Evolutionary conservation across 495 filamentous ascomycete genomes (phyloP).

Genomic region (Podospora anserina): DNA sequence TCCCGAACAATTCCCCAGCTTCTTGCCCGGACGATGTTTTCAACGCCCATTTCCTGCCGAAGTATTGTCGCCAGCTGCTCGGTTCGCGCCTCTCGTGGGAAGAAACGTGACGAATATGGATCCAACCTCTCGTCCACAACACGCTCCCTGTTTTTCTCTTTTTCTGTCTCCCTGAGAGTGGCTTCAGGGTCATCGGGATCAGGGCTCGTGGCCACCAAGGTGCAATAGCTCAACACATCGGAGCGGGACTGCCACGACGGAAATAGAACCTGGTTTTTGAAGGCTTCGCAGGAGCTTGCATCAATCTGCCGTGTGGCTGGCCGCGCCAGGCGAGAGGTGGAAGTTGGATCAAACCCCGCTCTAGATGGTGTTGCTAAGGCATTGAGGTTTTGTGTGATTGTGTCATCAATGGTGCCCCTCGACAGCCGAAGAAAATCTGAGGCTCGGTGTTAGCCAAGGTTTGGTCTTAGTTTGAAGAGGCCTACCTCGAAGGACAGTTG

Average conservation of each 20-base stretch:
- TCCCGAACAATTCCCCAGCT: slow-evolving; percentile 82
- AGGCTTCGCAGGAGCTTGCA: slow-evolving; percentile 57
- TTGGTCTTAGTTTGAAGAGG: background rate
- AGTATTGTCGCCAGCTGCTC: slow-evolving; percentile 74
- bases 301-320: slow-evolving; percentile 57
- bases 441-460: background rate
- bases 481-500: slow-evolving; percentile 75
- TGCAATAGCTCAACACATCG: slow-evolving; percentile 86
- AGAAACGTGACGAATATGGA: slow-evolving; percentile 84
- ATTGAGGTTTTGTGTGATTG: slow-evolving; percentile 90
- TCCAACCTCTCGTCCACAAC: slow-evolving; percentile 87
- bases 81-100: slow-evolving; percentile 77
- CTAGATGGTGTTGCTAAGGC: slow-evolving; percentile 74
- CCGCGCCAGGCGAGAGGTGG: slow-evolving; percentile 57
- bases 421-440: slow-evolving; percentile 92
- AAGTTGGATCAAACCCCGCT: slow-evolving; percentile 73
- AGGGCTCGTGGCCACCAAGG: slow-evolving; percentile 78
- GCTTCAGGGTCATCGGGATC: slow-evolving; percentile 87
- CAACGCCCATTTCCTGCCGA: slow-evolving; percentile 80
- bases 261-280: slow-evolving; percentile 78
- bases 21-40: slow-evolving; percentile 77
- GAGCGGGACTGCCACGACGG: slow-evolving; percentile 84
- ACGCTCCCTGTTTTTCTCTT: slow-evolving; percentile 65
- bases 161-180: slow-evolving; percentile 65
- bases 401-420: slow-evolving; percentile 81